Conservation (phyloP, 2,329 filamentous ascomycete genomes). For the Teratosphaeria nubilosa region DNA sequence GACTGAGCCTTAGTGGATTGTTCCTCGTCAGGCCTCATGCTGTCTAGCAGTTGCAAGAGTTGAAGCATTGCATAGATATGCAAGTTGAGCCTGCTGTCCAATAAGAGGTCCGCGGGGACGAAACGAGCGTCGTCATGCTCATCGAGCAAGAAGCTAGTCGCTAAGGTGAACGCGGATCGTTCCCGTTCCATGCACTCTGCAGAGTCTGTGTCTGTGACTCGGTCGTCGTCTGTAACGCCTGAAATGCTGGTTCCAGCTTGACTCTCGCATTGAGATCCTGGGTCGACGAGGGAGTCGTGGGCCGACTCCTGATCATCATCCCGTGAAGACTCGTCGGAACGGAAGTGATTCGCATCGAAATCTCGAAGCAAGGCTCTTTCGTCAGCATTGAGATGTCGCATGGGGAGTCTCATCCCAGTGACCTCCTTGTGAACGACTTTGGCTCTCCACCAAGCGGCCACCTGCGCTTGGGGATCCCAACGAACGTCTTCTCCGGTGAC, state of each 20-base stretch:
- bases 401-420: neutral
- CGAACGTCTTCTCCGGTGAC: neutral
- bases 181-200: neutral
- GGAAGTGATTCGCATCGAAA: neutral
- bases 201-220: neutral
- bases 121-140: neutral
- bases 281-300: neutral
- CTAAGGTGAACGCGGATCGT: neutral
- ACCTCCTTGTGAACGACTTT: neutral
- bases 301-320: neutral
- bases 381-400: neutral
- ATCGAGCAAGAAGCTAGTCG: neutral
- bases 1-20: neutral
- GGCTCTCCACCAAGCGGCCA: neutral
- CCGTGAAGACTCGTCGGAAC: neutral
- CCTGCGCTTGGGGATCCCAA: neutral
- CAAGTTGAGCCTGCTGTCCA: neutral
- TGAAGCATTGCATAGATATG: neutral
- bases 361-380: neutral
- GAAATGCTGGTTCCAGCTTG: neutral
- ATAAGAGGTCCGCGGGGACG: neutral
- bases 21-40: neutral
- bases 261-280: neutral
- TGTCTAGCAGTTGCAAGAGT: neutral
- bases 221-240: neutral